A percentile compares a stretch with the other conserved stretches of the same genome.
Evolutionary conservation across 768 basidiomycete genomes (phyloP).

Genomic region (Russula sp.): DNA sequence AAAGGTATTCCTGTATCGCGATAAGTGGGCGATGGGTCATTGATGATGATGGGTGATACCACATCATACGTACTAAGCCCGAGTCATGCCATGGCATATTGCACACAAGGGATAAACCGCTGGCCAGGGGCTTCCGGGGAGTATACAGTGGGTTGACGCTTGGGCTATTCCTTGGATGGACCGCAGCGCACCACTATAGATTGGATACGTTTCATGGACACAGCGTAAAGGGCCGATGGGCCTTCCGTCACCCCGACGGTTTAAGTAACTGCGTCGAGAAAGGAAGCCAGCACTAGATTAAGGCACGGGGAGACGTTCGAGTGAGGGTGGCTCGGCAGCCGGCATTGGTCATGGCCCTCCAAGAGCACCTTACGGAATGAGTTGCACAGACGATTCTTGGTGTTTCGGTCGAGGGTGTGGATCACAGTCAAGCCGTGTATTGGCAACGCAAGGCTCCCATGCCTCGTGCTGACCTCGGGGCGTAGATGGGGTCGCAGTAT

Average conservation of each 20-base stretch:
- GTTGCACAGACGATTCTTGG: background rate
- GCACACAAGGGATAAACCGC: slow-evolving; percentile 3
- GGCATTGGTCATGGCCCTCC: background rate
- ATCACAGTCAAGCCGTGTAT: background rate
- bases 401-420: background rate
- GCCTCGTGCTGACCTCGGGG: slow-evolving; percentile 7
- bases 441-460: background rate
- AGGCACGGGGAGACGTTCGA: background rate
- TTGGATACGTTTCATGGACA: background rate
- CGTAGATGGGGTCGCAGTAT: background rate
- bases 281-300: background rate
- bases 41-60: background rate
- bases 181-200: background rate
- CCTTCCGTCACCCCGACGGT: background rate
- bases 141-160: background rate
- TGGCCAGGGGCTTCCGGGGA: background rate
- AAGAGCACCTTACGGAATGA: background rate
- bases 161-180: background rate
- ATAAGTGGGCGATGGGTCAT: background rate
- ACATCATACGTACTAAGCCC: background rate
- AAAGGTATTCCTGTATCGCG: background rate
- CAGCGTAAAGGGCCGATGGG: background rate
- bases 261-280: background rate
- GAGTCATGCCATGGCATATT: background rate
- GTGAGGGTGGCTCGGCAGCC: background rate